Evolutionary conservation across 129 eudicot genomes (phyloP).

Genomic region (Kitagawia praeruptora): DNA sequence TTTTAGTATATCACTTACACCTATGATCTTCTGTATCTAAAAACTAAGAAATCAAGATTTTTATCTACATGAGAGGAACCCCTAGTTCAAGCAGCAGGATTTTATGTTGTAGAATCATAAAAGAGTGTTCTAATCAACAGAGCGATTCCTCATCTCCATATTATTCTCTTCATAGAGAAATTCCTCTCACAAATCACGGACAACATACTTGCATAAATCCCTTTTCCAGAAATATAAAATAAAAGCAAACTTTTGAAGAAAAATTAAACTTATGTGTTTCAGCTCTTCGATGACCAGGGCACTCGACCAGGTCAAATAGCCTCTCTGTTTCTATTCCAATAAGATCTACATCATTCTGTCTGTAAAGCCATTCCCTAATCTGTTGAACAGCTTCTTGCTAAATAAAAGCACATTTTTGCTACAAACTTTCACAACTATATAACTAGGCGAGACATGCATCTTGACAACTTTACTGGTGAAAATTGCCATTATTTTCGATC

Average conservation of each 20-base stretch:
- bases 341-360: too few relatives aligned
- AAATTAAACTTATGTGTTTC: too few relatives aligned
- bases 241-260: too few relatives aligned
- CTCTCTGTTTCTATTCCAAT: too few relatives aligned
- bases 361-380: neutral
- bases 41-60: neutral
- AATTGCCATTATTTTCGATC: neutral
- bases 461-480: conserved; percentile 5
- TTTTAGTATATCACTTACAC: neutral
- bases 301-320: neutral
- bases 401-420: neutral
- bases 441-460: neutral
- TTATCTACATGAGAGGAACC: neutral
- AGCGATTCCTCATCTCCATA: neutral
- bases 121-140: neutral
- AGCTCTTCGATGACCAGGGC: neutral
- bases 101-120: neutral
- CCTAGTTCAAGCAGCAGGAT: neutral
- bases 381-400: neutral
- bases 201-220: too few relatives aligned
- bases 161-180: neutral
- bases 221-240: too few relatives aligned
- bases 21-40: neutral
- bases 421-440: neutral
- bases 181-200: too few relatives aligned